phyloP scores from a whole-genome alignment of 2,329 filamentous ascomycete species.

The Eutypa lata region DNA sequence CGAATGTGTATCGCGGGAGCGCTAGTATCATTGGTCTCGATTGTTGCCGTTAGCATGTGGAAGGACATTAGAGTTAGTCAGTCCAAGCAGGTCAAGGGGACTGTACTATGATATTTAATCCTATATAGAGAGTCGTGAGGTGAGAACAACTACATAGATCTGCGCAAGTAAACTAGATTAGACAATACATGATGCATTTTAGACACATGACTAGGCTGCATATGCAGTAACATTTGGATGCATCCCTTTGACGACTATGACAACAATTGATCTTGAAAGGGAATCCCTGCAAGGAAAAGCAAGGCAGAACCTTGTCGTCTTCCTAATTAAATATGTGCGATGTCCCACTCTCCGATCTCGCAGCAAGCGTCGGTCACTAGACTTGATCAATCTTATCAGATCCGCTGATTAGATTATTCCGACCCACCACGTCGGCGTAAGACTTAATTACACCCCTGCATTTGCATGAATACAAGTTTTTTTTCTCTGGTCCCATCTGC shows the following conservation, averaged over 20 bases:
- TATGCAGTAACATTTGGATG: no score
- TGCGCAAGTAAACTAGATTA: neutral
- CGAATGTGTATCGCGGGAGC: conserved; percentile 34
- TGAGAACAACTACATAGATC: neutral
- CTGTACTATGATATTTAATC: conserved; percentile 21
- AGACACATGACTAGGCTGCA: no score
- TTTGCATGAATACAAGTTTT: neutral
- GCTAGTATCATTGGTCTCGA: conserved; percentile 25
- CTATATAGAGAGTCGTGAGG: neutral
- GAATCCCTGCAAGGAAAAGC: neutral
- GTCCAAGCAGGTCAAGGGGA: conserved; percentile 31
- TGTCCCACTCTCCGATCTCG: conserved; percentile 22
- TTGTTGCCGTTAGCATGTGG: conserved; percentile 30
- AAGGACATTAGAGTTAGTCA: conserved; percentile 27
- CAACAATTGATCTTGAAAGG: neutral
- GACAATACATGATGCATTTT: neutral
- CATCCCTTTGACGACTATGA: no score
- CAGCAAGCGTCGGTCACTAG: conserved; percentile 10
- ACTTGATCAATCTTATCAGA: conserved; percentile 28
- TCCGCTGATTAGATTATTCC: conserved; percentile 27
- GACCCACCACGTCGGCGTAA: conserved; percentile 12
- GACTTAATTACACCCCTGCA: neutral
- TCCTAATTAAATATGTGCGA: neutral
- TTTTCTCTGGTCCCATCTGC: no score
- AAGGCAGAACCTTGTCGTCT: no score